Percentiles rank a stretch among this genome's conserved stretches.
Conservation (phyloP, 2,329 filamentous ascomycete genomes). For the Chaetomium globosum region DNA sequence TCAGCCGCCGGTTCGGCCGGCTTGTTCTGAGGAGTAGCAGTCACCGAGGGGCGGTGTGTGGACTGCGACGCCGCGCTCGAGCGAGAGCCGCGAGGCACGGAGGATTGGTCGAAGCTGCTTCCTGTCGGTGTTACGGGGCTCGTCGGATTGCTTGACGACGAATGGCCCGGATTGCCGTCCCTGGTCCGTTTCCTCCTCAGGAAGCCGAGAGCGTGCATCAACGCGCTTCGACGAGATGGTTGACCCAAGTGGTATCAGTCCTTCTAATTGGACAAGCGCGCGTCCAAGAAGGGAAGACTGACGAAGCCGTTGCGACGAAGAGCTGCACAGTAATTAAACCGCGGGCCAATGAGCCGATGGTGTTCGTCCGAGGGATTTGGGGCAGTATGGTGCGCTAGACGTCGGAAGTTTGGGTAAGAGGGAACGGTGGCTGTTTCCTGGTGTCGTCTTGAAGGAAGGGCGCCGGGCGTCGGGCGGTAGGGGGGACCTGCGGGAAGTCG, state of each 20-base stretch:
- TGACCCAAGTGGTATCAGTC: conserved; percentile 34
- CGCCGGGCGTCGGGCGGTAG: conserved; percentile 11
- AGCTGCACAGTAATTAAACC: conserved; percentile 35
- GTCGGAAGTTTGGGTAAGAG: not conserved
- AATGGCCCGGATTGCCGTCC: conserved; percentile 75
- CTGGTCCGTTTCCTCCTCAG: conserved; percentile 99
- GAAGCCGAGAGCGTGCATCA: conserved; percentile 72
- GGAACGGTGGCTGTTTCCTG: conserved; percentile 24
- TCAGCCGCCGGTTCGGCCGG: conserved; percentile 37
- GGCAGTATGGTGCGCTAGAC: conserved; percentile 12
- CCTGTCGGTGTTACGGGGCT: conserved; percentile 52
- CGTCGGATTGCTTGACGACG: conserved; percentile 66
- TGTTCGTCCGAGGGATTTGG: conserved; percentile 25
- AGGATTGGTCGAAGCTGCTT: conserved; percentile 37
- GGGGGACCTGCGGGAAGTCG: not conserved
- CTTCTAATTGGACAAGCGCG: conserved; percentile 33
- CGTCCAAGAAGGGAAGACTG: conserved; percentile 20
- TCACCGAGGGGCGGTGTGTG: conserved; percentile 14
- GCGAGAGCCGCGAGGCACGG: conserved; percentile 42
- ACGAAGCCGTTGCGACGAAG: conserved; percentile 25
- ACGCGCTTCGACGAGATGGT: conserved; percentile 34
- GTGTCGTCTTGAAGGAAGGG: conserved; percentile 2
- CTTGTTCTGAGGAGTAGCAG: conserved; percentile 34
- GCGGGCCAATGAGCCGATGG: conserved; percentile 33
- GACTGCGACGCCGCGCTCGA: conserved; percentile 31